A percentile compares a stretch with the other conserved stretches of the same genome.
These are phyloP conservation scores for Murraya koenigii DNA, from an alignment of 345 rosid genomes.

Conservation along the genomic window DNA sequence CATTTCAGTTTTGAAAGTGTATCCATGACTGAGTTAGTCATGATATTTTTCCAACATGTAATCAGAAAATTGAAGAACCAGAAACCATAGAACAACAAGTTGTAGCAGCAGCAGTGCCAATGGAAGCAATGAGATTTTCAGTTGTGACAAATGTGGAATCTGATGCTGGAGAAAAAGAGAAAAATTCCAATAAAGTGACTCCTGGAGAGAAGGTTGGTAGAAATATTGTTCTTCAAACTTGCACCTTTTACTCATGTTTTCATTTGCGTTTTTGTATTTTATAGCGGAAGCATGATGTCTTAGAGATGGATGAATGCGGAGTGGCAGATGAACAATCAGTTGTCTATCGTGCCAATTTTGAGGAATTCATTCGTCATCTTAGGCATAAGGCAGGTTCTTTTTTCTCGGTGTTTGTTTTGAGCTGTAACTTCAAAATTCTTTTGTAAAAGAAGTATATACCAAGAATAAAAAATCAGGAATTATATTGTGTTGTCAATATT, in stretches of 20 bases:
- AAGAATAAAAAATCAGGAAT: background rate
- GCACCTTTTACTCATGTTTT: slow-evolving; percentile 9
- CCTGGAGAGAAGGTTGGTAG: slow-evolving; percentile 66
- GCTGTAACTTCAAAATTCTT: background rate
- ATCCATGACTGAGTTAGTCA: background rate
- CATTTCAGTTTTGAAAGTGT: background rate
- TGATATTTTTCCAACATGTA: background rate
- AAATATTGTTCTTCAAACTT: slow-evolving; percentile 12
- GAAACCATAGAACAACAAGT: slow-evolving; percentile 65
- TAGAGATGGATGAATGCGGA: slow-evolving; percentile 36
- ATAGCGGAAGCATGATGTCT: slow-evolving; percentile 57
- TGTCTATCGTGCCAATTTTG: slow-evolving; percentile 85
- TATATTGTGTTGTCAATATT: background rate
- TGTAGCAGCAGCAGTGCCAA: slow-evolving; percentile 63
- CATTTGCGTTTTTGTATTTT: slow-evolving; percentile 15
- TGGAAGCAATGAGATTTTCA: slow-evolving; percentile 67
- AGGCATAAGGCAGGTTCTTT: slow-evolving; percentile 73
- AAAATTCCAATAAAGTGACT: slow-evolving; percentile 18
- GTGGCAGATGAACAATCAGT: slow-evolving; percentile 31
- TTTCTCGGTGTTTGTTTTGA: background rate
- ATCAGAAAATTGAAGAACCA: slow-evolving; percentile 43
- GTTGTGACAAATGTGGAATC: slow-evolving; percentile 28
- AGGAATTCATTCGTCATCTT: slow-evolving; percentile 64
- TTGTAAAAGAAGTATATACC: background rate
- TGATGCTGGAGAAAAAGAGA: slow-evolving; percentile 27